Evolutionary conservation across 1,139 yeast species (phyloP).

Genomic region (Suhomyces coccinellae): DNA sequence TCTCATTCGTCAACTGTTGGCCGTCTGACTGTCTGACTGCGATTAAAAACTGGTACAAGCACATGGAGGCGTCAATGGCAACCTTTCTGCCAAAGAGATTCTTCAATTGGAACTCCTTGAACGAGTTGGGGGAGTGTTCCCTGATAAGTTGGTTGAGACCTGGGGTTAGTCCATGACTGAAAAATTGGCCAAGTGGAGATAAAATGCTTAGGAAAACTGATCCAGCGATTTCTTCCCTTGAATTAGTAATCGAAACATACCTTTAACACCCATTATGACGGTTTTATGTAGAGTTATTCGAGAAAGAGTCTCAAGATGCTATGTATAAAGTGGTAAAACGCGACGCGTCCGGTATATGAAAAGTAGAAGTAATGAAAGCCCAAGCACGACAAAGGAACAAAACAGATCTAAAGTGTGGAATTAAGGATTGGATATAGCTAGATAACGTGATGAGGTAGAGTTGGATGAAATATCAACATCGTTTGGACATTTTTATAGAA

Average conservation of each 20-base stretch:
- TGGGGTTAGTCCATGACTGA: constrained; percentile 24
- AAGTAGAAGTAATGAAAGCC: no score
- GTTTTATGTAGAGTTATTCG: no score
- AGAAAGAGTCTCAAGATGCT: background rate
- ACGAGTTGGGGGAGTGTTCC: constrained; percentile 86
- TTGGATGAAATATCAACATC: no score
- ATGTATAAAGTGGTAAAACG: background rate
- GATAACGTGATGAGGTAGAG: no score
- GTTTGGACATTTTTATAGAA: no score
- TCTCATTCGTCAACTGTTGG: constrained; percentile 82
- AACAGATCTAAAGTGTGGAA: no score
- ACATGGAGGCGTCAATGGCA: constrained; percentile 91
- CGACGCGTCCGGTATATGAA: constrained; percentile 2
- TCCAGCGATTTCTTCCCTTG: background rate
- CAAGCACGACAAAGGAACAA: no score
- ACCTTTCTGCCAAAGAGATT: constrained; percentile 90
- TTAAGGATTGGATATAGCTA: no score
- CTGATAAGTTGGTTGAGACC: constrained; percentile 77
- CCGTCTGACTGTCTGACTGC: constrained; percentile 98
- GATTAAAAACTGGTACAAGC: constrained; percentile 87
- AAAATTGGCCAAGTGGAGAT: background rate
- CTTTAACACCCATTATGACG: constrained; percentile 71
- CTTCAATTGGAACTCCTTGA: constrained; percentile 77
- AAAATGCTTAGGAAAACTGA: background rate
- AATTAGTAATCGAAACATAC: constrained; percentile 27